These are phyloP conservation scores for Candolleomyces aberdarensis DNA, from an alignment of 768 basidiomycete genomes.

Conservation along the genomic window DNA sequence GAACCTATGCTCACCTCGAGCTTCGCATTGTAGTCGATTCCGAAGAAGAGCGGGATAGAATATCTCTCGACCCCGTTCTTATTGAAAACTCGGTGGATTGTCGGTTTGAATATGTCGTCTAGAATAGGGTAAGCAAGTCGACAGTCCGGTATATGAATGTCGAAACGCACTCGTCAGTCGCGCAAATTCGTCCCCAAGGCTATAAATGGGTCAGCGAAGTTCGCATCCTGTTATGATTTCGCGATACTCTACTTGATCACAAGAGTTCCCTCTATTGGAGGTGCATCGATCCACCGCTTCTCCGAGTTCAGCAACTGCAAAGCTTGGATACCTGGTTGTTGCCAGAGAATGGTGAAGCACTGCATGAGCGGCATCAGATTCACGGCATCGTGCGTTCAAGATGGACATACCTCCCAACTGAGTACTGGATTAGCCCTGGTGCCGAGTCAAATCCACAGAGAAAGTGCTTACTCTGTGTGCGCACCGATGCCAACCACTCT, in stretches of 20 bases:
- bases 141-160: no score
- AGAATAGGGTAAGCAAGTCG: not conserved
- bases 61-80: slow-evolving; percentile 67
- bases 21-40: slow-evolving; percentile 80
- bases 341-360: slow-evolving; percentile 89
- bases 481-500: slow-evolving; percentile 82
- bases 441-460: not conserved
- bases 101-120: slow-evolving; percentile 92
- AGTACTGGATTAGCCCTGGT: not conserved
- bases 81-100: slow-evolving; percentile 84
- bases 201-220: slow-evolving; percentile 13
- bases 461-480: slow-evolving; percentile 61
- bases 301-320: slow-evolving; percentile 80
- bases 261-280: slow-evolving; percentile 74
- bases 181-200: slow-evolving; percentile 85
- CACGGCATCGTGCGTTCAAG: not conserved
- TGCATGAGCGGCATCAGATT: slow-evolving; percentile 20
- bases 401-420: slow-evolving; percentile 40
- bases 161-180: slow-evolving; percentile 76
- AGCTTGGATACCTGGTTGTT: slow-evolving; percentile 68
- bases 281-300: slow-evolving; percentile 79
- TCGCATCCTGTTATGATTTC: not conserved
- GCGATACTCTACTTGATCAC: slow-evolving; percentile 69
- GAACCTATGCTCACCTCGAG: slow-evolving; percentile 16
- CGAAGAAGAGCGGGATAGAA: slow-evolving; percentile 89